phyloP scores from a whole-genome alignment of 306 rosid genomes.

The Oemleria cerasiformis region DNA sequence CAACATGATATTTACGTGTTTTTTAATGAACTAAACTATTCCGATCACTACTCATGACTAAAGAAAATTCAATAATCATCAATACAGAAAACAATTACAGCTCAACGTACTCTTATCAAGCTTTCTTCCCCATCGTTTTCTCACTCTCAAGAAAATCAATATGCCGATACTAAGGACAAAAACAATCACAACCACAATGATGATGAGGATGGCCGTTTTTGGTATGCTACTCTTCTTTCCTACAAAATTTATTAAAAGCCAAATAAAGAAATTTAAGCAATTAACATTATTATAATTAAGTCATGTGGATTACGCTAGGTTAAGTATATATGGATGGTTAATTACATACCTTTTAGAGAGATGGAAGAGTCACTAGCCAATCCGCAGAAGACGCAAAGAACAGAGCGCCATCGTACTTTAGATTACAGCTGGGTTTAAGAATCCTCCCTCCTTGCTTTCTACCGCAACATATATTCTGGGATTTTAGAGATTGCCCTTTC shows the following conservation, averaged over 20 bases:
- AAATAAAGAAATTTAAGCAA: not conserved
- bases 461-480: conserved; percentile 10
- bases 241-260: not conserved
- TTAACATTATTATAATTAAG: too few species aligned
- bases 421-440: conserved; percentile 37
- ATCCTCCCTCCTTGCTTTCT: conserved; percentile 24
- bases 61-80: too few species aligned
- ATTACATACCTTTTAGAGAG: conserved; percentile 20
- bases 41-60: too few species aligned
- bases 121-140: not conserved
- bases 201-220: too few species aligned
- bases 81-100: too few species aligned
- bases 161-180: not conserved
- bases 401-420: conserved; percentile 21
- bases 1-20: too few species aligned
- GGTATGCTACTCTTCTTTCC: too few species aligned
- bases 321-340: too few species aligned
- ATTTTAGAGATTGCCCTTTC: not conserved
- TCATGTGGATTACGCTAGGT: too few species aligned
- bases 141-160: not conserved
- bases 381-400: conserved; percentile 17
- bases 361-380: not conserved
- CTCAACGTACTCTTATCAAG: too few species aligned
- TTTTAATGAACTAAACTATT: too few species aligned
- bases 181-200: too few species aligned